Conservation (phyloP, 306 rosid genomes). For the Citrullus amarus region DNA sequence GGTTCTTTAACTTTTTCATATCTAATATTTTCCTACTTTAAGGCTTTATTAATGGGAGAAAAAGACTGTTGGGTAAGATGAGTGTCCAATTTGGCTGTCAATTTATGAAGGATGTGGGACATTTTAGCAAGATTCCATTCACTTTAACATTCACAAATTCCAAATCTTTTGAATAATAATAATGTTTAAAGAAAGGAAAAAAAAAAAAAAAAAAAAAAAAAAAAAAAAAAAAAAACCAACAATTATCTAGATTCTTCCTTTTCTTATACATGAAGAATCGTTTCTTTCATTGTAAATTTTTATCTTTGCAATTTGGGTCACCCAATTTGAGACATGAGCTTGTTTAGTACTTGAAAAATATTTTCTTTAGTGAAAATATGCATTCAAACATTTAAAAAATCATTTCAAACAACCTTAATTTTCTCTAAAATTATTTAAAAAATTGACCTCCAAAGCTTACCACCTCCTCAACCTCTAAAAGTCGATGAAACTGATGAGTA, state of each 20-base stretch:
- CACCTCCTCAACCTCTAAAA: no score
- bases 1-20: neutral
- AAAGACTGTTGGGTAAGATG: neutral
- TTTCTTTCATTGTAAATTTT: neutral
- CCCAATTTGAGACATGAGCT: no score
- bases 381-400: no score
- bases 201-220: neutral
- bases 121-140: slow-evolving; percentile 1
- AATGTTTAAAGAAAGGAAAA: no score
- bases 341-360: no score
- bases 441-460: no score
- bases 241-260: neutral
- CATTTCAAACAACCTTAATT: no score
- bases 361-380: no score
- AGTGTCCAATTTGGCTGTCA: neutral
- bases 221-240: neutral
- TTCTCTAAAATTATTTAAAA: no score
- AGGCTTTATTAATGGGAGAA: neutral
- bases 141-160: neutral
- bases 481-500: no score
- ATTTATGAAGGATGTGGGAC: neutral
- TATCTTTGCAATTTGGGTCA: no score
- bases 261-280: neutral
- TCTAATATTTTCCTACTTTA: neutral
- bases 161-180: neutral